Percentiles rank a stretch among this genome's conserved stretches.
Conservation (phyloP, 257 asterid genomes). For the Paulownia fortunei region DNA sequence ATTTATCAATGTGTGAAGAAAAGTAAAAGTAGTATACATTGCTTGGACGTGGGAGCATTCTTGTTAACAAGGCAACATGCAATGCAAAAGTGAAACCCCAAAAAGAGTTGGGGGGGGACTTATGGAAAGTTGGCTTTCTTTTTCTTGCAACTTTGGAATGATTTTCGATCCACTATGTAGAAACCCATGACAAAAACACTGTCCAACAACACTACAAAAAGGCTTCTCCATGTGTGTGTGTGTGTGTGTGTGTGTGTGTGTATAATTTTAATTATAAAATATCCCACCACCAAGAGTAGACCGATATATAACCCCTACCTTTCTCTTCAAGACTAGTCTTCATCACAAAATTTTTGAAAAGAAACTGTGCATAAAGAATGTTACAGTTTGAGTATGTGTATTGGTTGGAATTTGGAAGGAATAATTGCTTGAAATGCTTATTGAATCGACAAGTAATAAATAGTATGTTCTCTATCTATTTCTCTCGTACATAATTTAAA, state of each 20-base stretch:
- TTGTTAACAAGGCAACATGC: constrained; percentile 51
- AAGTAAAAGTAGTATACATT: not conserved
- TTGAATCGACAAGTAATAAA: not conserved
- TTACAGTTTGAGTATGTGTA: not conserved
- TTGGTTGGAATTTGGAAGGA: constrained; percentile 16
- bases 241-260: not conserved
- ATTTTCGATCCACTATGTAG: constrained; percentile 37
- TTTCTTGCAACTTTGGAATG: constrained; percentile 41
- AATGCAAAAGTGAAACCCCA: constrained; percentile 42
- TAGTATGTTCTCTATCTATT: too few relatives aligned
- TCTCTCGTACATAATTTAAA: too few relatives aligned
- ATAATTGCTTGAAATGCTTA: not conserved
- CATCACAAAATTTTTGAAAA: constrained; percentile 41
- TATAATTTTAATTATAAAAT: not conserved
- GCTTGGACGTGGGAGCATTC: constrained; percentile 36
- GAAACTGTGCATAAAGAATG: constrained; percentile 27
- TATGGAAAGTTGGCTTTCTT: constrained; percentile 52
- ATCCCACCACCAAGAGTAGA: not conserved
- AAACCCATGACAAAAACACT: constrained; percentile 24
- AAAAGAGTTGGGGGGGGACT: constrained; percentile 32
- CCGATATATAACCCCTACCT: constrained; percentile 13
- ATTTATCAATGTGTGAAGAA: not conserved
- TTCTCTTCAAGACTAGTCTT: constrained; percentile 40
- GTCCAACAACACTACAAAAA: constrained; percentile 23
- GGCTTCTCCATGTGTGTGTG: constrained; percentile 19